Evolutionary conservation across 1,139 yeast species (phyloP), one percentile per base, ranked within the genome.

Genomic region (Suhomyces coccinellae): DNA sequence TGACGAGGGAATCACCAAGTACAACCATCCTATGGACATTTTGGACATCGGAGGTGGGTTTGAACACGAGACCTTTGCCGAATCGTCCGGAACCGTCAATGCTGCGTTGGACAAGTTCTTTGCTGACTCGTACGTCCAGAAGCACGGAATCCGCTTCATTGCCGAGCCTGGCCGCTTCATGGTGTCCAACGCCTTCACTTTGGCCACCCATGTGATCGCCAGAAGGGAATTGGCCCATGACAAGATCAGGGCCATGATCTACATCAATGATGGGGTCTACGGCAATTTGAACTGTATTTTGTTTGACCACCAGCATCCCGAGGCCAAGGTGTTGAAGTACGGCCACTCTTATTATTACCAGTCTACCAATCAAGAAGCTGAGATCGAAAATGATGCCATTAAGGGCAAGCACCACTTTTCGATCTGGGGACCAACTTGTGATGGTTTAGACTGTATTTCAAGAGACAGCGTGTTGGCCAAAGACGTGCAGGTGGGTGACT

Each of bases 381-480:
- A 38, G 36, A 26, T 53, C 49, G 66, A 64, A 45, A 49, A 51
- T 44, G 58, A 55, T 48, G 51, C 53, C 41, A 52, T 38, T 32
- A 51, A 50, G 53, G 61, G 53, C 56, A 55, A 47, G 51, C 62
- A 62, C 55, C 67, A 64, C 55, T 88, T 73, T 60, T 83, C 96
- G 16, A 77, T 93, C 49, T 93, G 98, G 98, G 99, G 99, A 8
- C 99, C 98, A 40, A 93, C 98, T 17, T 93, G 99, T 69, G 99
- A 93, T 66, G 97, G 98, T 4, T 75, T 93, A 53, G 99, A 93
- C 65, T 87, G 96, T 64, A 82, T 93, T 47, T 67, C 87, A 24
- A 66, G 74, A 42, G 73, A 71, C 34, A 69, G 80, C 48, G 56
- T 57, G 40, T 72, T 91, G 60, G 73, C 82, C 14, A 75, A 77